phyloP scores from a whole-genome alignment of 2,329 filamentous ascomycete species.

The Colletotrichum falcatum region DNA sequence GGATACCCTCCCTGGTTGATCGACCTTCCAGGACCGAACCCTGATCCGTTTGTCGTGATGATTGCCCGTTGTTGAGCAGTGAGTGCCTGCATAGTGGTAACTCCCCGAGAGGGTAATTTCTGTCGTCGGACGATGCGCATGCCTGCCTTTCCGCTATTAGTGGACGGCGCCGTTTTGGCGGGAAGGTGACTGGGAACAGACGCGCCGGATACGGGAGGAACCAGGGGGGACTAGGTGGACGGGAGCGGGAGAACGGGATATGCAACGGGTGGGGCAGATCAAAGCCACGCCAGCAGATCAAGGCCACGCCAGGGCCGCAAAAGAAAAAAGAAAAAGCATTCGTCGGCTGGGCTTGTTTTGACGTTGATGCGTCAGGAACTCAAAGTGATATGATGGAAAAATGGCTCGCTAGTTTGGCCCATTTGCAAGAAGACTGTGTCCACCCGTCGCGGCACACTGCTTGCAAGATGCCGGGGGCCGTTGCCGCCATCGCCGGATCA shows the following conservation, averaged over 20 bases:
- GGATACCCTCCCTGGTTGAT: neutral
- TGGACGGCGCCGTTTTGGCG: constrained; percentile 4
- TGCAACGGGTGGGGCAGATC: constrained; percentile 23
- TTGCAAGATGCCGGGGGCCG: constrained; percentile 6
- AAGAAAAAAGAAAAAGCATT: no score
- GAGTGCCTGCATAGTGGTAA: no score
- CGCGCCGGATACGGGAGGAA: constrained; percentile 23
- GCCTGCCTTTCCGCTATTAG: neutral
- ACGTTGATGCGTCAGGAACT: constrained; percentile 22
- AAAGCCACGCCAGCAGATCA: no score
- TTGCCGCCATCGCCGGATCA: constrained; percentile 22
- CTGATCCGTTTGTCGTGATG: constrained; percentile 21
- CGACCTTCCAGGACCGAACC: constrained; percentile 14
- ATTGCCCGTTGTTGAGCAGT: constrained; percentile 19
- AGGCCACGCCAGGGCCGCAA: constrained; percentile 11
- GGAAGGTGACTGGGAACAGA: constrained; percentile 3
- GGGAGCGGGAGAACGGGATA: constrained; percentile 20
- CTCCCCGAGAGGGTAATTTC: constrained; percentile 19
- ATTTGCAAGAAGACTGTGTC: neutral
- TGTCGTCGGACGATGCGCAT: constrained; percentile 14
- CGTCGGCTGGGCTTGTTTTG: neutral
- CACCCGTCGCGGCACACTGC: constrained; percentile 13
- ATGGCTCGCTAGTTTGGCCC: constrained; percentile 11
- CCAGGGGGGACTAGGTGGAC: constrained; percentile 21
- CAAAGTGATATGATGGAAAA: constrained; percentile 17